Evolutionary conservation across 208 protist species (phyloP).

Genomic region (Leishmania martiniquensis): DNA sequence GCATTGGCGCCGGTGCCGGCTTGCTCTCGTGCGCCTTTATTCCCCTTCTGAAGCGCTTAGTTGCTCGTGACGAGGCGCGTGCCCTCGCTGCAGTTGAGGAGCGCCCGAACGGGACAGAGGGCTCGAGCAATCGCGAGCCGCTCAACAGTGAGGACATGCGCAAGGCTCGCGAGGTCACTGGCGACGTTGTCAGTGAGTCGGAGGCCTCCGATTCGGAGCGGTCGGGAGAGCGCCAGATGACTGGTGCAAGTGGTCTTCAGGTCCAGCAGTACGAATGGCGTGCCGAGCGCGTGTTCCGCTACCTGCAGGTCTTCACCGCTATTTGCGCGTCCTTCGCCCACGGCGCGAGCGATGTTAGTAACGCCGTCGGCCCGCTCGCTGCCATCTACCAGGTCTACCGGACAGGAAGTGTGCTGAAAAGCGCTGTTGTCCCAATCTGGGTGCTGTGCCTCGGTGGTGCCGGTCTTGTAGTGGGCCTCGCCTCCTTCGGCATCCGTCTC

Average conservation of each 20-base stretch:
- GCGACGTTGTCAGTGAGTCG: slow-evolving; percentile 9
- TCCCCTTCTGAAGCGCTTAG: slow-evolving; percentile 36
- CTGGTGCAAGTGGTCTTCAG: slow-evolving; percentile 36
- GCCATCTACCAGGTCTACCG: slow-evolving; percentile 76
- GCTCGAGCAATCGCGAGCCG: neutral
- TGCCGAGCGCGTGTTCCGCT: slow-evolving; percentile 77
- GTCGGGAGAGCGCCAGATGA: slow-evolving; percentile 10
- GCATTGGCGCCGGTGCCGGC: slow-evolving; percentile 39
- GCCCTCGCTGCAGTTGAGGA: slow-evolving; percentile 3
- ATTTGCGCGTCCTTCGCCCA: slow-evolving; percentile 86
- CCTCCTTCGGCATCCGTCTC: slow-evolving; percentile 73
- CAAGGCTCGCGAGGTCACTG: slow-evolving; percentile 6
- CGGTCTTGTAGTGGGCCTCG: slow-evolving; percentile 73
- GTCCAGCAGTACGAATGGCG: slow-evolving; percentile 60
- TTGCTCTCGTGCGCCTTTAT: slow-evolving; percentile 43
- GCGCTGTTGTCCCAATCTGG: slow-evolving; percentile 62
- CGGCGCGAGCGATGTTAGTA: slow-evolving; percentile 88
- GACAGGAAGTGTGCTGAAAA: slow-evolving; percentile 38
- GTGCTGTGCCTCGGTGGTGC: slow-evolving; percentile 68
- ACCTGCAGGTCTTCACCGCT: slow-evolving; percentile 85
- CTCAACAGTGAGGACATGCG: slow-evolving; percentile 2
- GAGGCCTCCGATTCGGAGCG: slow-evolving; percentile 2
- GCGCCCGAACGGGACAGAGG: slow-evolving; percentile 1
- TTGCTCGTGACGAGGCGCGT: slow-evolving; percentile 18
- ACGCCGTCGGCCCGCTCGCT: slow-evolving; percentile 78